Conservation (phyloP, 176 grass and related monocot genomes). For the Cenchrus fungigraminus region DNA sequence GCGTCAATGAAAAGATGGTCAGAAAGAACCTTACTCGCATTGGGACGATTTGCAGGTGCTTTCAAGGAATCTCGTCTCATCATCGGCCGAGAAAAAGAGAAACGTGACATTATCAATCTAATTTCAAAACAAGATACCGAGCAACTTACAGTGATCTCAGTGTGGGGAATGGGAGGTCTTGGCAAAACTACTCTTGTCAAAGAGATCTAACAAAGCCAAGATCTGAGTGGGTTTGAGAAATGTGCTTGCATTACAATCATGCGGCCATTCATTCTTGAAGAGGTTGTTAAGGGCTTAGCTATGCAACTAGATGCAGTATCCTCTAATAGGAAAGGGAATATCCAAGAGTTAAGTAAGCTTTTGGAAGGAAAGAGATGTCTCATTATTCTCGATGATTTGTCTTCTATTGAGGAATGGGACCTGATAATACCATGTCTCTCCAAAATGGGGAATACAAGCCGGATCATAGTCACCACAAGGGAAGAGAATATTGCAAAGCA, state of each 20-base stretch:
- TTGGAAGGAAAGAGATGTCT: neutral
- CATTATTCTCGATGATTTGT: constrained; percentile 30
- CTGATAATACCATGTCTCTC: neutral
- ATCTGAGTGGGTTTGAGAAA: neutral
- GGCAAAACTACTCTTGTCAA: constrained; percentile 43
- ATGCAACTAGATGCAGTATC: neutral
- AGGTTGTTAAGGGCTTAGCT: neutral
- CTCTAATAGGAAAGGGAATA: neutral
- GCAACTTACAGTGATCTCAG: neutral
- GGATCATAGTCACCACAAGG: constrained; percentile 19
- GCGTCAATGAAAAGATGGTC: neutral
- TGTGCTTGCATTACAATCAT: constrained; percentile 13
- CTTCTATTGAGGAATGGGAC: neutral
- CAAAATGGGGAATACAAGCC: neutral
- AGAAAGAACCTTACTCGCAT: neutral
- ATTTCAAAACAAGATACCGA: neutral
- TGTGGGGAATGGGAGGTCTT: constrained; percentile 43
- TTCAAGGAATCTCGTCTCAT: neutral
- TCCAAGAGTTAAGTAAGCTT: neutral
- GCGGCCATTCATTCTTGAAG: neutral
- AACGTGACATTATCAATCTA: neutral
- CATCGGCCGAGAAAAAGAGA: neutral
- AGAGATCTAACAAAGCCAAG: neutral
- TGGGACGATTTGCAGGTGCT: neutral
- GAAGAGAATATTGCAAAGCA: neutral